Evolutionary conservation across 768 basidiomycete genomes (phyloP).

Genomic region (Tephrocybe sp.): DNA sequence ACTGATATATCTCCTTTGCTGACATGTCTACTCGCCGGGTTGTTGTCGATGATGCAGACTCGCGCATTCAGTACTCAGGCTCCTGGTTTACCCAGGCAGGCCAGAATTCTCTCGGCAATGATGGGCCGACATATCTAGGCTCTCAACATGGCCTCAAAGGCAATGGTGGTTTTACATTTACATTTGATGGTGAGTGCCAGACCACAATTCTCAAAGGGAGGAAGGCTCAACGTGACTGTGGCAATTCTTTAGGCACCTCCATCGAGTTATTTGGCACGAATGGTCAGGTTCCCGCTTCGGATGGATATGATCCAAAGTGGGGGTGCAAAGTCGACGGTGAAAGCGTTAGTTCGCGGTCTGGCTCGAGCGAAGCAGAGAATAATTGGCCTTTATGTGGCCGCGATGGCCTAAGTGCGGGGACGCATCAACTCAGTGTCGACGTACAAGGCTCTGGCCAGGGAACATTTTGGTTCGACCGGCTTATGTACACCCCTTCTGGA

Average conservation of each 20-base stretch:
- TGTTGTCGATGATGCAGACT: background rate
- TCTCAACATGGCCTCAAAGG: background rate
- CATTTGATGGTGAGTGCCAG: background rate
- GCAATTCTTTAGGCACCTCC: background rate
- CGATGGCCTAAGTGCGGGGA: background rate
- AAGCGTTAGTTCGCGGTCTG: background rate
- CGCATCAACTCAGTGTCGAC: background rate
- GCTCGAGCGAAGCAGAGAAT: background rate
- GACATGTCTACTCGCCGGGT: background rate
- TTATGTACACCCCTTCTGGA: background rate
- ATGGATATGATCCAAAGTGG: background rate
- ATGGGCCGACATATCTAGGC: background rate
- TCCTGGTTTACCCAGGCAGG: background rate
- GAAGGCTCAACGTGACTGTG: background rate
- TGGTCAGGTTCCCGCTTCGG: background rate
- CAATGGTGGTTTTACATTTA: background rate
- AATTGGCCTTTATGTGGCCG: background rate
- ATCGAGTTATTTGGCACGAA: background rate
- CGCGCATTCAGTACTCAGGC: background rate
- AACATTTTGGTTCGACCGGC: background rate
- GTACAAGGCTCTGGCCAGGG: background rate
- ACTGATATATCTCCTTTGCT: background rate
- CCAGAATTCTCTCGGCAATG: background rate
- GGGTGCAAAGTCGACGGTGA: background rate
- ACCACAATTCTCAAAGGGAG: background rate